phyloP scores from a whole-genome alignment of 2,329 filamentous ascomycete genomes.

The Trichophaea hybrida region DNA sequence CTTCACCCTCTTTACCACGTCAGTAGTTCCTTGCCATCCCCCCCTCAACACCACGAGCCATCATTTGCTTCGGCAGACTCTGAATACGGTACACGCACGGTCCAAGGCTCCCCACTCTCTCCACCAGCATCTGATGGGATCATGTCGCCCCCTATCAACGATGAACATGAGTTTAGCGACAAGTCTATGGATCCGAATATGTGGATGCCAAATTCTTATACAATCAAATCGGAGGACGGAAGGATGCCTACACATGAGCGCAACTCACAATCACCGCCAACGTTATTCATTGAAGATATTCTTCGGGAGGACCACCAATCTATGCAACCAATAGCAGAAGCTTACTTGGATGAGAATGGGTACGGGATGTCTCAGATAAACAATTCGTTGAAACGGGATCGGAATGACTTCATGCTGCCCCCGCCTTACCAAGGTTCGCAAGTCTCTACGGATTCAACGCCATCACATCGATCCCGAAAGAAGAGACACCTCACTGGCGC shows the following conservation, averaged over 20 bases:
- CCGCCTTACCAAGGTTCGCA: conserved; percentile 13
- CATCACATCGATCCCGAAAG: conserved; percentile 14
- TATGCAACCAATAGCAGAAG: neutral
- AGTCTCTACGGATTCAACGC: conserved; percentile 3
- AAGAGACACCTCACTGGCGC: conserved; percentile 41
- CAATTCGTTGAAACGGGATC: conserved; percentile 10
- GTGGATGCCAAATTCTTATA: neutral
- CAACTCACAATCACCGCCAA: conserved; percentile 12
- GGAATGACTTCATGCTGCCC: neutral
- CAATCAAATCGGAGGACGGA: neutral
- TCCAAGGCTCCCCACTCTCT: conserved; percentile 13
- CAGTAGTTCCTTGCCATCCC: conserved; percentile 16
- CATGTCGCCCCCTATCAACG: conserved; percentile 22
- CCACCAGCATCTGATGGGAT: conserved; percentile 22
- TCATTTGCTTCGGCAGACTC: neutral
- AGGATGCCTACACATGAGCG: neutral
- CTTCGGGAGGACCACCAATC: conserved; percentile 13
- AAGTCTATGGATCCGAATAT: conserved; percentile 3
- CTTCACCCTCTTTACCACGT: conserved; percentile 7
- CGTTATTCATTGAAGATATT: conserved; percentile 20
- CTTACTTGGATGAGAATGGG: neutral
- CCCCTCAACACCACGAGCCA: conserved; percentile 13
- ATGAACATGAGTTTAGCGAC: conserved; percentile 13
- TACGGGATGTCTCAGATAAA: conserved; percentile 11
- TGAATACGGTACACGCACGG: neutral